These are phyloP conservation scores for Fistulifera pelliculosa DNA, from an alignment of 108 stramenopile genomes.

Conservation along the genomic window DNA sequence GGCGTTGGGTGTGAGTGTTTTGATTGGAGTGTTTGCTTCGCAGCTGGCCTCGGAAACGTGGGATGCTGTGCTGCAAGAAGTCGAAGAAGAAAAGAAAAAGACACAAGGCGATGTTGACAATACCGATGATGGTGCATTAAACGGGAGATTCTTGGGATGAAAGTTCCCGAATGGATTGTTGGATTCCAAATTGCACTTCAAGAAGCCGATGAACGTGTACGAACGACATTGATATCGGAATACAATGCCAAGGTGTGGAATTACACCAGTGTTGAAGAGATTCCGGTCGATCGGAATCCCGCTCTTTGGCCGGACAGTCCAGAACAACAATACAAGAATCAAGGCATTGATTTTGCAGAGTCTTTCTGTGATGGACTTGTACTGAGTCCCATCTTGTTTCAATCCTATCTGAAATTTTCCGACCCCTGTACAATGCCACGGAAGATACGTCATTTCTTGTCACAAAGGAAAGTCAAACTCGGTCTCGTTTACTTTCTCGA, in stretches of 20 bases:
- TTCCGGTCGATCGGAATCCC: conserved; percentile 31
- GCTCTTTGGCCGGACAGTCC: conserved; percentile 41
- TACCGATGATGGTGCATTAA: too few species aligned
- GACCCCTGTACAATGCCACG: conserved; percentile 52
- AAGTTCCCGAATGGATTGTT: conserved; percentile 53
- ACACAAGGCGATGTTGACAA: conserved; percentile 31
- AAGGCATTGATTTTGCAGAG: conserved; percentile 55
- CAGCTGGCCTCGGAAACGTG: conserved; percentile 79
- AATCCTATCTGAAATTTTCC: conserved; percentile 47
- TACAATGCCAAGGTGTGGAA: conserved; percentile 67
- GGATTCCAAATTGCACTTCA: conserved; percentile 55
- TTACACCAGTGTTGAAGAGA: conserved; percentile 28
- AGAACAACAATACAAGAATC: conserved; percentile 34
- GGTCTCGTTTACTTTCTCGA: conserved; percentile 1
- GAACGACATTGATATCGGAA: conserved; percentile 46
- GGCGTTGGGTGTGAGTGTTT: conserved; percentile 62
- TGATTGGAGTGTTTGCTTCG: conserved; percentile 82
- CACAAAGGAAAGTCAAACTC: not conserved
- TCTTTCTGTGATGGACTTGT: conserved; percentile 56
- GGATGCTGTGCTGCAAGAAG: conserved; percentile 65
- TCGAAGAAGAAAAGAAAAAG: conserved; percentile 41
- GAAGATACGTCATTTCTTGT: conserved; percentile 17
- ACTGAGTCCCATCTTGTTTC: conserved; percentile 45
- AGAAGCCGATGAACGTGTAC: conserved; percentile 46
- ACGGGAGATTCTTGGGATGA: conserved; percentile 47